Base-by-base conservation (phyloP, 192 early-diverging fungal species). In the Entomortierella lignicola region DNA sequence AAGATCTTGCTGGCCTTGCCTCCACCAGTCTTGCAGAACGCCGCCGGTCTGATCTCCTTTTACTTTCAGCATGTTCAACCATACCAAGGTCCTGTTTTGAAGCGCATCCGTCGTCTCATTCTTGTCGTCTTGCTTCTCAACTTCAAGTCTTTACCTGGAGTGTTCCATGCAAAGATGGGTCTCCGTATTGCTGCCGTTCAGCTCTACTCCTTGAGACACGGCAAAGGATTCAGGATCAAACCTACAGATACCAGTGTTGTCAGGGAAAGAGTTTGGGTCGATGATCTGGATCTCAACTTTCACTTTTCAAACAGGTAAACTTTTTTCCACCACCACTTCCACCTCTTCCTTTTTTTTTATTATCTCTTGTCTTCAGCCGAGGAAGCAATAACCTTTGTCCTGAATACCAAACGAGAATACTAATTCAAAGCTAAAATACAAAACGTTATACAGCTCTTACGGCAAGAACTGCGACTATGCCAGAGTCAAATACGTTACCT, bases 261-360 rank as follows among this genome's bases (percentile, higher is more conserved):
- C 30, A 55, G 67, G 12, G 67, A 79, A 42, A 51, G 74, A 10
- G 74, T 79, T 8, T 79, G 66, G 67, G 41, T 79, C 44, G 74
- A 79, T 55, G 74, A 79, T 42, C 4, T 79, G 17, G 74, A 79
- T 25, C 66, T 79, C 30, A 79, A 79, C 62, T 65, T 79, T 55
- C 74, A 79, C 57, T 79, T 79, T 20, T 69, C 74, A 6, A 79
- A 79, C 74, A 79, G 74, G 74, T 79, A 70, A 58, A 18, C 39
- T 10, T 26, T 42, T 43, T 2, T 43, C 18, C 48, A 31, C 39
- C 8, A 52, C 50, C 5, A 15, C 17, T n/a, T 21, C 23, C 6
- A 52, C 6, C n/a, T 15, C 27, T 48, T 48, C 27, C 25, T 50
- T 43, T 62, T 30, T 55, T 29, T 30, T 11, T 29, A n/a, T n/a